Evolutionary conservation across 352 stramenopile genomes (phyloP).

Genomic region (Phytopythium litorale): DNA sequence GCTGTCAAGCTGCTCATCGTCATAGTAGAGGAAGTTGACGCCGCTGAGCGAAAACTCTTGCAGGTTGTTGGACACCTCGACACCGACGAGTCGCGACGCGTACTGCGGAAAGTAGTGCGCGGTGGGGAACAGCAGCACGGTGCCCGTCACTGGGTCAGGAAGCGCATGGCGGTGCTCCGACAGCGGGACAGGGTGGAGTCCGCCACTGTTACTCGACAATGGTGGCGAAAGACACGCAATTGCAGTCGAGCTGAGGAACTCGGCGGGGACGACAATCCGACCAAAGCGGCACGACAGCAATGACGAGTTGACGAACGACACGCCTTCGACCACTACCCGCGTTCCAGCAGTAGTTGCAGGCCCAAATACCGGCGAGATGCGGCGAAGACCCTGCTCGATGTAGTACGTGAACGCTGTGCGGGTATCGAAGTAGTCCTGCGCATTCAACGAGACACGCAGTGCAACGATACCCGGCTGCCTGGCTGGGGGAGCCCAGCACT

Average conservation of each 20-base stretch:
- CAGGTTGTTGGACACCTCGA: conserved; percentile 96
- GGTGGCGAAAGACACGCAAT: conserved; percentile 84
- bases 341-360: conserved; percentile 83
- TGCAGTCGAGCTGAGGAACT: conserved; percentile 73
- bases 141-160: conserved; percentile 55
- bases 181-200: conserved; percentile 52
- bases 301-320: conserved; percentile 87
- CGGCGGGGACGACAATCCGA: conserved; percentile 67
- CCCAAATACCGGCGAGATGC: conserved; percentile 87
- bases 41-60: conserved; percentile 93
- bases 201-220: conserved; percentile 49
- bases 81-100: conserved; percentile 75
- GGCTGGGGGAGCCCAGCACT: conserved; percentile 68
- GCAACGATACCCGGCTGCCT: conserved; percentile 64
- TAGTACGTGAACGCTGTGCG: conserved; percentile 82
- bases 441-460: conserved; percentile 89
- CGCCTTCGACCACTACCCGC: conserved; percentile 77
- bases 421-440: conserved; percentile 87
- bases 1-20: conserved; percentile 68
- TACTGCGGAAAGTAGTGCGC: conserved; percentile 89
- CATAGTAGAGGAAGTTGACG: conserved; percentile 91
- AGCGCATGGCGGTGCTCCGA: conserved; percentile 68
- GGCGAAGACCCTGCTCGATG: conserved; percentile 55
- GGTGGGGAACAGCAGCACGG: conserved; percentile 73
- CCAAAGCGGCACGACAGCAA: conserved; percentile 89